Evolutionary conservation across 2,329 filamentous ascomycete species (phyloP).

Genomic region (Phyllosticta paracitricarpa): DNA sequence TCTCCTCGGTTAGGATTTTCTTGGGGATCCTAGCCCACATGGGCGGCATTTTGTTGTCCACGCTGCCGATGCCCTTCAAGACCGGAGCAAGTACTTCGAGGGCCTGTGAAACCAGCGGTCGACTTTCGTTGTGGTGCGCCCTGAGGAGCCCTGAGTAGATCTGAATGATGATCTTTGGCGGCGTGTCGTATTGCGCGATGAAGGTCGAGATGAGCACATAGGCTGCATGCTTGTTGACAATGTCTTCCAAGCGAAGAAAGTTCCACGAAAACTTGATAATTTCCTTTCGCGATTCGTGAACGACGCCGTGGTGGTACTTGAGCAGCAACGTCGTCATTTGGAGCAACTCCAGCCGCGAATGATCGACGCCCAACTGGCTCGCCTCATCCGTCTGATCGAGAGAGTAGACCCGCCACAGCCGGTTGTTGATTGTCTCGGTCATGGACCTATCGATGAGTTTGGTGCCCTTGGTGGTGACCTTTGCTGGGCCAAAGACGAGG

Average conservation of each 20-base stretch:
- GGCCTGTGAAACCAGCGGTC: conserved; percentile 84
- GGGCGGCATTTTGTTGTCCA: conserved; percentile 61
- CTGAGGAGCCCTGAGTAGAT: conserved; percentile 87
- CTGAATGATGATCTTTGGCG: conserved; percentile 88
- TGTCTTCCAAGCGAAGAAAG: conserved; percentile 94
- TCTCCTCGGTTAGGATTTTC: conserved; percentile 86
- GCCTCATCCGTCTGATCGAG: conserved; percentile 68
- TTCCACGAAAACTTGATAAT: conserved; percentile 99
- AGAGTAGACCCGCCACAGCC: conserved; percentile 63
- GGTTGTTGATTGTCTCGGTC: conserved; percentile 82
- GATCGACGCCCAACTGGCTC: conserved; percentile 78
- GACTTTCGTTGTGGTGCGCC: conserved; percentile 90
- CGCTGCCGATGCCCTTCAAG: conserved; percentile 64
- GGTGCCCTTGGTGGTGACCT: conserved; percentile 49
- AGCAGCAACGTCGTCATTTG: conserved; percentile 91
- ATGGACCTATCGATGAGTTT: conserved; percentile 77
- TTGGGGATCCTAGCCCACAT: conserved; percentile 85
- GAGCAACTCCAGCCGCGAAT: conserved; percentile 89
- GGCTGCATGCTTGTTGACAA: conserved; percentile 97
- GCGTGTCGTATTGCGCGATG: conserved; percentile 93
- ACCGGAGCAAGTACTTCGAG: conserved; percentile 93
- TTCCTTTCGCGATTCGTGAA: conserved; percentile 89
- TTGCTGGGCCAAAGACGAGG: conserved; percentile 44
- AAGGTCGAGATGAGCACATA: conserved; percentile 98
- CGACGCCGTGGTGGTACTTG: conserved; percentile 81